These are phyloP conservation scores for Lophiotrema nucula DNA, from an alignment of 495 filamentous ascomycete species.

Conservation along the genomic window DNA sequence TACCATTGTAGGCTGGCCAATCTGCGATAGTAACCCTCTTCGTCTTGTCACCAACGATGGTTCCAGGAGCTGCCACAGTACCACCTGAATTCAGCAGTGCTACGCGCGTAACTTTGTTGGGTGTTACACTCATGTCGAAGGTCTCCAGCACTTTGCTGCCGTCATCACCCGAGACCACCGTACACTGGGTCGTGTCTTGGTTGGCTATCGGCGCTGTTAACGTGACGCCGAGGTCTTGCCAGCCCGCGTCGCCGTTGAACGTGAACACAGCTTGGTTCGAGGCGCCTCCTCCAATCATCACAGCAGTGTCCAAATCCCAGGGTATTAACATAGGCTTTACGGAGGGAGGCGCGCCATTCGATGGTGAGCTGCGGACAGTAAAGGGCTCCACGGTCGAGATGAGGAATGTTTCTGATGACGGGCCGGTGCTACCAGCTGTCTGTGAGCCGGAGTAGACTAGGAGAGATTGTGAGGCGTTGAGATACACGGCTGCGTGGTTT, in stretches of 20 bases:
- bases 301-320: constrained; percentile 70
- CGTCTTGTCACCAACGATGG: constrained; percentile 43
- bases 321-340: constrained; percentile 69
- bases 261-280: constrained; percentile 66
- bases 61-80: constrained; percentile 41
- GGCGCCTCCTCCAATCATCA: constrained; percentile 72
- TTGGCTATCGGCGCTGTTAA: constrained; percentile 59
- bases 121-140: constrained; percentile 72
- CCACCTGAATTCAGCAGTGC: constrained; percentile 56
- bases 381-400: constrained; percentile 64
- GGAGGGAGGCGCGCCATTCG: constrained; percentile 58
- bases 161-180: constrained; percentile 67
- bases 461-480: constrained; percentile 68
- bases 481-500: constrained; percentile 73
- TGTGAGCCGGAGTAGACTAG: constrained; percentile 78
- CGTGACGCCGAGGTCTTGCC: constrained; percentile 61
- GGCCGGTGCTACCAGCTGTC: constrained; percentile 26
- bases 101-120: constrained; percentile 72
- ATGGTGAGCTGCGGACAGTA: constrained; percentile 50
- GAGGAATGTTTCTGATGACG: constrained; percentile 72
- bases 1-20: constrained; percentile 78
- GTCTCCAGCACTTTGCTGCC: constrained; percentile 79
- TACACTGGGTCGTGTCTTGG: constrained; percentile 55
- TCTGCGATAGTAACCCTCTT: constrained; percentile 55
- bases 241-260: constrained; percentile 58